Evolutionary conservation across 1,284 basidiomycete species (phyloP).

Genomic region (Anthracocystis setariae): DNA sequence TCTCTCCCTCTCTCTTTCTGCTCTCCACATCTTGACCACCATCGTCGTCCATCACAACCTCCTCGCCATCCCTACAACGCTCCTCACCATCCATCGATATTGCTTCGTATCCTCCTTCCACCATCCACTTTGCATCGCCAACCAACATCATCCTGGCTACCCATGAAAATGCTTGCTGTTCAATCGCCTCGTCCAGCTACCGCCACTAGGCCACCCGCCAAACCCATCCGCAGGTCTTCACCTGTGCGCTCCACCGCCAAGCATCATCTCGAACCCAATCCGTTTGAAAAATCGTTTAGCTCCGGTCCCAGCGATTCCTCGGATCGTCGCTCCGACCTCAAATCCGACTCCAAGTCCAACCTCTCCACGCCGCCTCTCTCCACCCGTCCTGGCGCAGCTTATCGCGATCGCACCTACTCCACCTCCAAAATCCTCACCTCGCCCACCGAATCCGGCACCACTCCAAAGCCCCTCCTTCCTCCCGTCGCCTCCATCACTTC

Average conservation of each 20-base stretch:
- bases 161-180: constrained; percentile 22
- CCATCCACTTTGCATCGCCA: constrained; percentile 3
- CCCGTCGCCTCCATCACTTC: constrained; percentile 86
- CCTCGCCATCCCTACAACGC: constrained; percentile 1
- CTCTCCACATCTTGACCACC: background rate
- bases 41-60: constrained; percentile 1
- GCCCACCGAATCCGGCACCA: constrained; percentile 32
- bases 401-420: constrained; percentile 38
- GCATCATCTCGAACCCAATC: constrained; percentile 83
- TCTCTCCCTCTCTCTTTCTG: background rate
- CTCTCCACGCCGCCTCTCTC: constrained; percentile 46
- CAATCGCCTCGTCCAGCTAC: constrained; percentile 41
- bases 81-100: background rate
- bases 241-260: constrained; percentile 47
- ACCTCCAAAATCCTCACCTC: constrained; percentile 40
- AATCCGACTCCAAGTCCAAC: constrained; percentile 26
- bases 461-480: constrained; percentile 73
- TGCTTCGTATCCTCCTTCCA: background rate
- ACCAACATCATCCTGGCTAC: background rate
- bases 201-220: constrained; percentile 43
- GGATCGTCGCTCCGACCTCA: constrained; percentile 39
- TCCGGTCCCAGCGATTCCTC: constrained; percentile 68
- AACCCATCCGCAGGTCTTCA: constrained; percentile 26
- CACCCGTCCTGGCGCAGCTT: constrained; percentile 45
- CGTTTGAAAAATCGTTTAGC: constrained; percentile 94